Evolutionary conservation across 768 basidiomycete species (phyloP).

Genomic region (Tylopilus sp.): DNA sequence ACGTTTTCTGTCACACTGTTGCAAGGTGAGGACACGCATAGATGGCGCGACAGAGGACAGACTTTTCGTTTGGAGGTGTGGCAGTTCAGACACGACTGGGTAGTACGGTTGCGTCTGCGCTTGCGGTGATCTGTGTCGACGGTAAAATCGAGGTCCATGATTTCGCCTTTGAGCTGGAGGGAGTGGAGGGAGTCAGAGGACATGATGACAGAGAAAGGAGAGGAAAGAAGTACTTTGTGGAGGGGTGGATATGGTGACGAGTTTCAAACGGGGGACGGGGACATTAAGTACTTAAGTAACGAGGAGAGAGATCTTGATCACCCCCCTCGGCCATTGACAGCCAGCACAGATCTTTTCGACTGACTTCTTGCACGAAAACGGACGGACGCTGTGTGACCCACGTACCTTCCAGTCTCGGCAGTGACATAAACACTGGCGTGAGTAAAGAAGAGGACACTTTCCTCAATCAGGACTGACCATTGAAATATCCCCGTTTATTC

Average conservation of each 20-base stretch:
- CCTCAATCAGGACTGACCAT: constrained; percentile 23
- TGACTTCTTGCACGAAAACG: constrained; percentile 32
- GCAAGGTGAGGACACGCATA: constrained; percentile 5
- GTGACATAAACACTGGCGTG: constrained; percentile 36
- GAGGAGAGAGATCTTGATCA: constrained; percentile 48
- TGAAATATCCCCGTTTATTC: constrained; percentile 21
- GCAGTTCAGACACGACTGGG: constrained; percentile 83
- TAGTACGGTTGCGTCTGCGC: constrained; percentile 87
- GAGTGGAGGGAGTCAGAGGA: constrained; percentile 49
- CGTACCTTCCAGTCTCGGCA: constrained; percentile 34
- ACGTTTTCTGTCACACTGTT: constrained; percentile 81
- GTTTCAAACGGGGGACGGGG: constrained; percentile 38
- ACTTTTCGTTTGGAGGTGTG: constrained; percentile 95
- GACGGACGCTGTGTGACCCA: constrained; percentile 32
- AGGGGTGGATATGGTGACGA: constrained; percentile 52
- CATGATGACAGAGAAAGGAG: constrained; percentile 38
- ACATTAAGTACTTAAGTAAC: constrained; percentile 54
- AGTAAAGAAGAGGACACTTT: constrained; percentile 27
- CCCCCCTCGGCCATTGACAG: constrained; percentile 22
- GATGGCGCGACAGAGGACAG: constrained; percentile 16
- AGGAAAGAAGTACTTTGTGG: constrained; percentile 41
- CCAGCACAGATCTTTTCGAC: constrained; percentile 25
- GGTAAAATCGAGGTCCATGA: constrained; percentile 75
- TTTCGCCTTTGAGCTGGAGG: constrained; percentile 69
- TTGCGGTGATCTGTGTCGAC: constrained; percentile 75